Conservation (phyloP, 768 basidiomycete genomes). For the Tricholoma terreum region DNA sequence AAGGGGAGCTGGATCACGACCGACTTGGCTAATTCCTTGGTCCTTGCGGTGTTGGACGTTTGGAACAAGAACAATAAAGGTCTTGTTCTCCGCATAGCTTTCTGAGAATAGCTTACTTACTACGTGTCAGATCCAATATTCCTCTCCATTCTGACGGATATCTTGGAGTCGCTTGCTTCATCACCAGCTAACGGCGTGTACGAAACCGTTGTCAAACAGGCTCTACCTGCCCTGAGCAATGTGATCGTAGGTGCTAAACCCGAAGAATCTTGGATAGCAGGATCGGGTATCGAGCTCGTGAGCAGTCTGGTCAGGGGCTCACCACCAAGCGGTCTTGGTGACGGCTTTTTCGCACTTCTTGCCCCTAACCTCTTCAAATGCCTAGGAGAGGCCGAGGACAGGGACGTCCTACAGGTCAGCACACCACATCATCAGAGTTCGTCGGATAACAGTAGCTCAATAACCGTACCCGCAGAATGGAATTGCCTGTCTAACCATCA, state of each 20-base stretch:
- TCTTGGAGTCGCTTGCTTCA: slow-evolving; percentile 66
- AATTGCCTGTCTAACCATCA: slow-evolving; percentile 72
- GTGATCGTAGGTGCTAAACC: slow-evolving; percentile 57
- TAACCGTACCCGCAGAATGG: slow-evolving; percentile 57
- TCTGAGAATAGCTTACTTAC: neutral
- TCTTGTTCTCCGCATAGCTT: slow-evolving; percentile 19
- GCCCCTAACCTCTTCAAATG: slow-evolving; percentile 75
- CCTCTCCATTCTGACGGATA: slow-evolving; percentile 79
- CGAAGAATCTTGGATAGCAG: slow-evolving; percentile 71
- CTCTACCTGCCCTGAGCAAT: slow-evolving; percentile 69
- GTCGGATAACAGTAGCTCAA: neutral
- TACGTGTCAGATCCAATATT: slow-evolving; percentile 72
- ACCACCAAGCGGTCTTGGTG: slow-evolving; percentile 61
- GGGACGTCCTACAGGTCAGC: slow-evolving; percentile 75
- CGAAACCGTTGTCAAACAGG: slow-evolving; percentile 64
- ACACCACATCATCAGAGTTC: neutral
- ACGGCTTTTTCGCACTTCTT: slow-evolving; percentile 74
- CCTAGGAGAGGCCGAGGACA: slow-evolving; percentile 71
- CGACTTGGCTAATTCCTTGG: slow-evolving; percentile 64
- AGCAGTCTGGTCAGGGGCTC: slow-evolving; percentile 70
- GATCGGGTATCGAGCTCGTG: slow-evolving; percentile 80
- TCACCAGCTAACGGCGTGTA: slow-evolving; percentile 62
- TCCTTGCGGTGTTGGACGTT: slow-evolving; percentile 66
- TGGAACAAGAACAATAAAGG: slow-evolving; percentile 90
- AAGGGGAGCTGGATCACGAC: slow-evolving; percentile 68